Percentiles rank a stretch among this genome's conserved stretches.
Conservation (phyloP, 352 stramenopile species). For the Phytophthora fragariaefolia region DNA sequence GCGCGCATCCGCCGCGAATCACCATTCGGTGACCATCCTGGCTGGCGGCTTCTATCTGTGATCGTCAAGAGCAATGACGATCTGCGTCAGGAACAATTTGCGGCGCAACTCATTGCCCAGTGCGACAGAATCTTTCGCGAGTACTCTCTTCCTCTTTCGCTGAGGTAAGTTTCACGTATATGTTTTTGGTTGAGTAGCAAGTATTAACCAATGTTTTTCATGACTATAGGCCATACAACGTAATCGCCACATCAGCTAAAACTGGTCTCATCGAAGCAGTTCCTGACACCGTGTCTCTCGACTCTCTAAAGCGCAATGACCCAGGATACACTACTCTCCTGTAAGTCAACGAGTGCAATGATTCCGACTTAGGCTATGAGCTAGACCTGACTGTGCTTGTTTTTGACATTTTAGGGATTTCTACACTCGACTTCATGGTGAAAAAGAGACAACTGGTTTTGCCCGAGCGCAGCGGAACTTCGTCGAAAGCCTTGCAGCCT, state of each 20-base stretch:
- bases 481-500: conserved; percentile 94
- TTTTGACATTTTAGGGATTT: conserved; percentile 86
- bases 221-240: conserved; percentile 92
- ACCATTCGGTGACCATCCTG: conserved; percentile 55
- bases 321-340: conserved; percentile 86
- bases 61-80: conserved; percentile 99
- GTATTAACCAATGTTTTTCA: not conserved
- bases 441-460: conserved; percentile 75
- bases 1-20: conserved; percentile 68
- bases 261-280: conserved; percentile 97
- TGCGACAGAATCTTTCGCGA: conserved; percentile 96
- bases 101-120: conserved; percentile 96
- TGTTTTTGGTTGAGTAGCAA: conserved; percentile 40
- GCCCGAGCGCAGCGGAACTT: conserved; percentile 89
- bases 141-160: conserved; percentile 92
- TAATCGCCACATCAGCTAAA: conserved; percentile 94
- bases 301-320: conserved; percentile 95
- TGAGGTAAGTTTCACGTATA: conserved; percentile 59
- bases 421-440: conserved; percentile 92
- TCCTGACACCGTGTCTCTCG: conserved; percentile 96
- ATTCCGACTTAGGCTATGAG: conserved; percentile 3
- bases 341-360: conserved; percentile 77
- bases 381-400: not conserved
- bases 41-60: conserved; percentile 83
- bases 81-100: conserved; percentile 97